phyloP scores from a whole-genome alignment of 1,139 yeast genomes.

The Hyphopichia khmerensis region DNA sequence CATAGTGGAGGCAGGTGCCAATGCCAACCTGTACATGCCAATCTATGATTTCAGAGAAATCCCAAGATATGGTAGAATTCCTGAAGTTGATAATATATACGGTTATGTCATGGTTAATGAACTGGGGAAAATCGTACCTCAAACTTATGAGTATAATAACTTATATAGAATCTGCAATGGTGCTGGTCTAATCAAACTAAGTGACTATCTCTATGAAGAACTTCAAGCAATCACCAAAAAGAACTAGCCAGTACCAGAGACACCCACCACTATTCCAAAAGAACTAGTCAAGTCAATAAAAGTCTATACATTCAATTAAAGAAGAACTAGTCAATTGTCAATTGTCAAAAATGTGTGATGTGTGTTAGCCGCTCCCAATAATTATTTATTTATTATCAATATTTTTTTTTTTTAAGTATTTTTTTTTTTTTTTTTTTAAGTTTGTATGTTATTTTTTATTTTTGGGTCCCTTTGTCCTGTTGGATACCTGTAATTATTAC shows the following conservation, averaged over 20 bases:
- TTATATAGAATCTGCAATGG: slow-evolving; percentile 61
- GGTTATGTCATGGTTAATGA: slow-evolving; percentile 67
- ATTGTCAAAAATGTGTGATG: too few relatives aligned
- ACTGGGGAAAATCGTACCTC: slow-evolving; percentile 53
- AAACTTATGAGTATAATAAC: slow-evolving; percentile 57
- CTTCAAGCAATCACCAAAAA: slow-evolving; percentile 25
- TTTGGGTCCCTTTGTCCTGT: too few relatives aligned
- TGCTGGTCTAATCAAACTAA: slow-evolving; percentile 56
- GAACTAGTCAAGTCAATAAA: too few relatives aligned
- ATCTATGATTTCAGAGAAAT: slow-evolving; percentile 68
- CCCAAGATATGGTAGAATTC: slow-evolving; percentile 67
- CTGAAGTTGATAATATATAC: slow-evolving; percentile 68
- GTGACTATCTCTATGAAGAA: slow-evolving; percentile 52
- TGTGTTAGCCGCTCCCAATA: too few relatives aligned
- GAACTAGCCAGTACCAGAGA: too few relatives aligned
- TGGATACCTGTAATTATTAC: too few relatives aligned
- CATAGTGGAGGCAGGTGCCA: slow-evolving; percentile 61
- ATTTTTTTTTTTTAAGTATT: too few relatives aligned
- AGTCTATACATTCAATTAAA: too few relatives aligned
- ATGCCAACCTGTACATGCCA: slow-evolving; percentile 63
- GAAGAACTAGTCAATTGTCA: neutral
- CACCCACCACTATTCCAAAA: too few relatives aligned
- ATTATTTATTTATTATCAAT: too few relatives aligned
- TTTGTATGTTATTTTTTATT: too few relatives aligned
- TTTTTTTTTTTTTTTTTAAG: too few relatives aligned